Conservation (phyloP, 2,329 filamentous ascomycete genomes). For the Blastomyces parvus region DNA sequence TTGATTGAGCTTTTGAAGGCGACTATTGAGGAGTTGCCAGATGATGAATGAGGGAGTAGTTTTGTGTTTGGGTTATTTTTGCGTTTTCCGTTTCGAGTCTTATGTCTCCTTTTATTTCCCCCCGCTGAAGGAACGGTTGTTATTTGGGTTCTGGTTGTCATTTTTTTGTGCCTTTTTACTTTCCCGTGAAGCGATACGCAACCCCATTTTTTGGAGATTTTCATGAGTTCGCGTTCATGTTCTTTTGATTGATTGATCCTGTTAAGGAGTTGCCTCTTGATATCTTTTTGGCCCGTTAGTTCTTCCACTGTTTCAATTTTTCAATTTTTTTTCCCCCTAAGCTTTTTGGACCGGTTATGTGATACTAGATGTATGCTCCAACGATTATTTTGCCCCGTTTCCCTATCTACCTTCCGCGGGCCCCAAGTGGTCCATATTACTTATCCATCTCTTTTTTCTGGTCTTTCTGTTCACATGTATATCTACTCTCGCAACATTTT, state of each 20-base stretch:
- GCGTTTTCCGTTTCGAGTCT: not conserved
- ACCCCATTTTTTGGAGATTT: not conserved
- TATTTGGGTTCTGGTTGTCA: not conserved
- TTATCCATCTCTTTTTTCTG: slow-evolving; percentile 26
- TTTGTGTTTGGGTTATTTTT: not conserved
- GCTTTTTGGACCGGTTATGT: not conserved
- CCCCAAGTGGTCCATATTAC: not conserved
- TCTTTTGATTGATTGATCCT: not conserved
- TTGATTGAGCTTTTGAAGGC: slow-evolving; percentile 69
- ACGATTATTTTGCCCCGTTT: not conserved
- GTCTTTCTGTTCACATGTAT: slow-evolving; percentile 16
- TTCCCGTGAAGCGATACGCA: not conserved
- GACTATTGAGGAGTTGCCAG: slow-evolving; percentile 47
- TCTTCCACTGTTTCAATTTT: slow-evolving; percentile 19
- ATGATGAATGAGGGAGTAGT: slow-evolving; percentile 3
- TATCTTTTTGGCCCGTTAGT: not conserved
- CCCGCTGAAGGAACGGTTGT: not conserved
- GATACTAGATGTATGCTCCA: not conserved
- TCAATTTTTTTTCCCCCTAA: slow-evolving; percentile 30
- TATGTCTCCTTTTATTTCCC: not conserved
- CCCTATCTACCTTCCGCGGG: no score
- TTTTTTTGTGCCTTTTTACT: not conserved
- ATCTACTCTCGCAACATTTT: not conserved
- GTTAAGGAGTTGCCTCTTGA: no score
- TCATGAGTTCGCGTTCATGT: not conserved